phyloP scores from a whole-genome alignment of 2,329 filamentous ascomycete species.

The Microcera coccophila region DNA sequence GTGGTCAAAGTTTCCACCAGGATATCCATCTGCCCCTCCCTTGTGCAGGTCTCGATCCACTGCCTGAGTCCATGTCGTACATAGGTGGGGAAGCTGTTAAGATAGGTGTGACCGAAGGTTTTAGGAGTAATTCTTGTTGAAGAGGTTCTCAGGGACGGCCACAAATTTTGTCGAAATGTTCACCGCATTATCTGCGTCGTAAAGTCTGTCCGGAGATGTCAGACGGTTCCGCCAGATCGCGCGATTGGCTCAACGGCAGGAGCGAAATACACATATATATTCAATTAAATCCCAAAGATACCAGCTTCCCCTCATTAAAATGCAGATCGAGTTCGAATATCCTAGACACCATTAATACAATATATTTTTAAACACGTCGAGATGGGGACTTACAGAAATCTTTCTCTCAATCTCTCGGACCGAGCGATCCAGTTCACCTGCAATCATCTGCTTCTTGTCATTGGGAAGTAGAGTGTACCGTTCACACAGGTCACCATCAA shows the following conservation, averaged over 20 bases:
- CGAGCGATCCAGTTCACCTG: constrained; percentile 84
- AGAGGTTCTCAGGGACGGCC: too few species aligned
- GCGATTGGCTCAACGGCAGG: too few species aligned
- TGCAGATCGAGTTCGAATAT: constrained; percentile 56
- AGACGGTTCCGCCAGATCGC: too few species aligned
- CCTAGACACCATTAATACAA: constrained; percentile 31
- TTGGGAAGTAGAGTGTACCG: constrained; percentile 77
- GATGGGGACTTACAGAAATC: constrained; percentile 60
- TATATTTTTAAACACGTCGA: neutral
- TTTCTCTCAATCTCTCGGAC: constrained; percentile 94
- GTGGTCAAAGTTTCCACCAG: too few species aligned
- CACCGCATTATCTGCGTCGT: constrained; percentile 24
- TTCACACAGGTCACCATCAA: constrained; percentile 96
- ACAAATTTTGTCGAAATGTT: constrained; percentile 24
- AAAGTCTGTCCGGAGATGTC: too few species aligned
- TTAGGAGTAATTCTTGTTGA: too few species aligned
- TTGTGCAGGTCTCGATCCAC: too few species aligned
- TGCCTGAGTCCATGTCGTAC: too few species aligned
- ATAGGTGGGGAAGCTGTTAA: too few species aligned
- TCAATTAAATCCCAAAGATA: constrained; percentile 23
- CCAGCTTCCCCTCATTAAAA: constrained; percentile 40
- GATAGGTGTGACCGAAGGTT: too few species aligned
- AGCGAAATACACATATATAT: too few species aligned
- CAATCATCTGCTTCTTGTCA: constrained; percentile 94
- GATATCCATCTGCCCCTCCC: too few species aligned